Evolutionary conservation across 116 monocot species (phyloP), one percentile per base, ranked within the genome.

Genomic region (Zostera marina): DNA sequence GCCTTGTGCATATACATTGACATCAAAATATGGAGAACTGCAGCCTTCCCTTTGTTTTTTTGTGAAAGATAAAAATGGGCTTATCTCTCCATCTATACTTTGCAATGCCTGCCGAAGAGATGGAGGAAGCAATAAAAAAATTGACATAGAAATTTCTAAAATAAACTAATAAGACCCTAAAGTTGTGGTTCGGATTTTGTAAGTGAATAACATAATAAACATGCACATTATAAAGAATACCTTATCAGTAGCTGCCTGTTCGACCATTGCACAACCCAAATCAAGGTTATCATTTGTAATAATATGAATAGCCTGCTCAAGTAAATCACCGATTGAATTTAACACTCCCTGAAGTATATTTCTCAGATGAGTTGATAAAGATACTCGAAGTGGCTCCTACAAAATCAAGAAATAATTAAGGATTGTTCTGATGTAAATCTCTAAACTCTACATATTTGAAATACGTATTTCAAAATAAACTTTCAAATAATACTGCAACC

Each of bases 181-280:
- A n/a, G n/a, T n/a, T n/a, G n/a, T n/a, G n/a, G n/a, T n/a, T n/a
- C n/a, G n/a, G 17, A 47, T 8, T 14, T 47, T n/a, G 47, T 47
- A 47, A 13, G n/a, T n/a, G 14, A 47, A 12, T n/a, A 49, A 49
- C 20, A 17, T 51, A 8, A 11, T 19, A 19, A 4, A 51, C 49
- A 51, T 51, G 19, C 44, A 61, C 43, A 13, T 46, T 11, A 44
- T 44, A 61, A 46, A 11, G 10, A 40, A 19, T 19, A 94, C 94
- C 94, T 88, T 88, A 8, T 76, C 72, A 7, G 88, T 76, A 42
- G 94, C 88, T 42, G 84, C 84, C 65, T 75, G 75, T 71, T 94
- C 94, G 68, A 94, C 88, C 52, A 94, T 63, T 62, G 94, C 94
- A 79, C 94, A 94, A 4, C 94, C 94, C 70, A 94, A 77, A 66